Base-by-base conservation (phyloP, 2,329 filamentous ascomycete species). In the Xylaria sp. region DNA sequence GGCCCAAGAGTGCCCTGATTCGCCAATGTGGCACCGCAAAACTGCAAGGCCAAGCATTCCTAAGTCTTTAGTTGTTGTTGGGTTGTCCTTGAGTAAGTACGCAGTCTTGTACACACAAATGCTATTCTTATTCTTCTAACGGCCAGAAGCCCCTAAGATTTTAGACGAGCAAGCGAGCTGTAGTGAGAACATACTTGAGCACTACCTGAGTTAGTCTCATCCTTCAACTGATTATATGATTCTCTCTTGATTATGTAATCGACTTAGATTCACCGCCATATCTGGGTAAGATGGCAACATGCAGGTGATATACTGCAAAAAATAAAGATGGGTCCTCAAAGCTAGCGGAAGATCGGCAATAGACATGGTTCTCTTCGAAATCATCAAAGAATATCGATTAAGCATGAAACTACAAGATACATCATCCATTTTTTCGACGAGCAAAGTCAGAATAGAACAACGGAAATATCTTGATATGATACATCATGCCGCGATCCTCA, bases 1-100 rank as follows among this genome's bases (percentile, higher is more conserved):
- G 32, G 48, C 50, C 59, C 32, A 32, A 25, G 7, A 25, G 10
- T 30, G 13, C 52, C 30, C 46, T 55, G 39, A 67, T 68, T 68
- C 56, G 61, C 52, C 30, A n/a, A 52, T 30, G 15, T 36, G 23
- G 52, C 58, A 55, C 53, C 30, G 32, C 61, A 25, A 60, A 60
- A 59, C 63, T 30, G 30, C 55, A 63, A 66, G 59, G 55, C 59
- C 63, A 59, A 2, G 6, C 12, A 34, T 10, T 10, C 32, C 45
- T 6, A 48, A 15, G 12, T 39, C 13, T 15, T 13, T 30, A 30
- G 28, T 30, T 30, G 10, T 50, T 18, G 15, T 50, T 7, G n/a
- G 28, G 23, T n/a, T n/a, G 23, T 25, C 23, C 10, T 25, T 15
- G 18, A 48, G 6, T 4, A 20, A 20, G 43, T 13, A 46, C 39